Evolutionary conservation across 495 filamentous ascomycete genomes (phyloP), one percentile per base, ranked within the genome.

Genomic region (Amniculicola lignicola): DNA sequence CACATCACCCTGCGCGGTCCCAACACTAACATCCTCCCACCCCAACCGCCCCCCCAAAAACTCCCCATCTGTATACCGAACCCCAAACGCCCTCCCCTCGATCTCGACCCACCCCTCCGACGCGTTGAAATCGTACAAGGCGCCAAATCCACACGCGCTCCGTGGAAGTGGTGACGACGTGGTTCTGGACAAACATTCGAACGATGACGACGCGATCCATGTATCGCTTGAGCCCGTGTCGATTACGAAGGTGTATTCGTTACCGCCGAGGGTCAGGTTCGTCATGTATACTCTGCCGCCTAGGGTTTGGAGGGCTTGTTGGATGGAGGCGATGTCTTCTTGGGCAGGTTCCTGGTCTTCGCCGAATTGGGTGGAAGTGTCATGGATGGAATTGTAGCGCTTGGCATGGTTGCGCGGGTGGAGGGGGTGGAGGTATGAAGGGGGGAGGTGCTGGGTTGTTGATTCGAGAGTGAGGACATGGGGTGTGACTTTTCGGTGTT

Each of bases 161-260:
- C 72, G 48, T 6, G 64, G 40, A 21, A 69, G 51, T 0, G 46
- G 38, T 0, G 57, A 39, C 25, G 67, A 62, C 50, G 39, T 69
- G n/a, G 43, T 62, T 6, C 55, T 35, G 37, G 69, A 65, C 15
- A 77, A 59, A 57, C 83, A 87, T 11, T 60, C 44, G 47, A 77
- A 85, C 12, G 70, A 67, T 4, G 64, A 54, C 28, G 72, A 59
- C 15, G 76, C 71, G 11, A 85, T 62, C 75, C 81, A 86, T 6
- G 80, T 82, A 58, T 87, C 84, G 56, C 72, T 76, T 54, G 77
- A 81, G 4, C 83, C 82, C 14, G 81, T 85, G 62, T 85, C 84
- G 41, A 87, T 69, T 22, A 79, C 74, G 12, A 79, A 63, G 4
- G 72, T 54, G 57, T 83, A 79, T 7, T 7, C 7, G 7, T 33